phyloP scores from a whole-genome alignment of 805 yeast species.

The Grigorovia transvaalensis region DNA sequence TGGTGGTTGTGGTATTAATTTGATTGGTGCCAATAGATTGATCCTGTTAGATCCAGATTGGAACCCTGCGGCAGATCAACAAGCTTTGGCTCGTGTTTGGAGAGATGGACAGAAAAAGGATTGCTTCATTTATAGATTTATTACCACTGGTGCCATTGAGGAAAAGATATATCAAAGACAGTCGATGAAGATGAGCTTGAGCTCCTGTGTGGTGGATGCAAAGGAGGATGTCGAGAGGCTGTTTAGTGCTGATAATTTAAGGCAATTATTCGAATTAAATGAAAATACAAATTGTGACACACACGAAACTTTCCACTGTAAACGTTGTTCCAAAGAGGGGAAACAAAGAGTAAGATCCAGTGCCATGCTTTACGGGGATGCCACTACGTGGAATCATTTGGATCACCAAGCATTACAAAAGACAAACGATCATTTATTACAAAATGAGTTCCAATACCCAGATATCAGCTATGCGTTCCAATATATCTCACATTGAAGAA shows the following conservation, averaged over 20 bases:
- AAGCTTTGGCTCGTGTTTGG: constrained; percentile 96
- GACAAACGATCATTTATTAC: constrained; percentile 69
- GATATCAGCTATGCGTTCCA: constrained; percentile 85
- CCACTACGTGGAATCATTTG: constrained; percentile 95
- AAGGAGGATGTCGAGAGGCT: constrained; percentile 89
- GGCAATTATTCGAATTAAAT: constrained; percentile 63
- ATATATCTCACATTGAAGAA: constrained; percentile 69
- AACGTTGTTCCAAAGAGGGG: constrained; percentile 53
- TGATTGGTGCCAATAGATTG: constrained; percentile 90
- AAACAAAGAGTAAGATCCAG: constrained; percentile 55
- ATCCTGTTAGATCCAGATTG: constrained; percentile 87
- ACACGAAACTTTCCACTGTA: constrained; percentile 84
- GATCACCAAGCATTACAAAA: constrained; percentile 47
- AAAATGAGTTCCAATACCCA: constrained; percentile 57
- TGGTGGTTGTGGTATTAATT: constrained; percentile 96
- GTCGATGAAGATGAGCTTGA: constrained; percentile 82
- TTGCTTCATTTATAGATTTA: constrained; percentile 89
- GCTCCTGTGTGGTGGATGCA: constrained; percentile 95
- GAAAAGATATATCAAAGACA: constrained; percentile 95
- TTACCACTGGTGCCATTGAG: constrained; percentile 90
- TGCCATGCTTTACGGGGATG: constrained; percentile 94
- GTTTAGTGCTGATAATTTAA: constrained; percentile 72
- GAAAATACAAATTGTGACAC: constrained; percentile 72
- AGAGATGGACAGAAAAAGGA: constrained; percentile 97
- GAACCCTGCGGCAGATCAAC: constrained; percentile 98